Percentiles rank a stretch among this genome's conserved stretches.
Conservation (phyloP, 345 rosid genomes). For the Arabidopsis suecica region DNA sequence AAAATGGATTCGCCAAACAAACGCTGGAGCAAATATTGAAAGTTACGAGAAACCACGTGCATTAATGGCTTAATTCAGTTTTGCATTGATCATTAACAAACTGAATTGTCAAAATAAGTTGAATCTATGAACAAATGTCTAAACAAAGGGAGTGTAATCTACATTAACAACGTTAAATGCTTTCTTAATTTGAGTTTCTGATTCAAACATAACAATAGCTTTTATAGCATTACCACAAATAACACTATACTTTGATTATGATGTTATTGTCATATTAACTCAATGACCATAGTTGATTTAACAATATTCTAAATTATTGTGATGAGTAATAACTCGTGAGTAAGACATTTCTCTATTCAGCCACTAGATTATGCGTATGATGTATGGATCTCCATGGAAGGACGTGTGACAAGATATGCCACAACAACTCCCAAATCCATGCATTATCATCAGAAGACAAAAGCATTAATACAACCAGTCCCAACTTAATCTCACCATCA, state of each 20-base stretch:
- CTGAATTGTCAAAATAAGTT: not conserved
- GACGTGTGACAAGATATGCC: constrained; percentile 44
- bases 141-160: not conserved
- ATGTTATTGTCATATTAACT: constrained; percentile 17
- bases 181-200: not conserved
- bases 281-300: constrained; percentile 2
- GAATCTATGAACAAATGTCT: not conserved
- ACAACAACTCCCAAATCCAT: constrained; percentile 33
- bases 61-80: not conserved
- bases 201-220: not conserved
- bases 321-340: constrained; percentile 8
- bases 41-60: too few relatives aligned
- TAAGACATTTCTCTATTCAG: constrained; percentile 21
- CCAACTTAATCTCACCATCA: constrained; percentile 18
- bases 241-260: not conserved
- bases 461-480: constrained; percentile 41
- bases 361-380: constrained; percentile 28
- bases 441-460: constrained; percentile 34
- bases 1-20: too few relatives aligned
- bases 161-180: not conserved
- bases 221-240: not conserved
- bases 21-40: too few relatives aligned
- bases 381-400: constrained; percentile 39
- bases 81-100: not conserved
- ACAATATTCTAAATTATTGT: not conserved